Evolutionary conservation across 495 filamentous ascomycete species (phyloP).

Genomic region (Thermothielavioides terrestris): DNA sequence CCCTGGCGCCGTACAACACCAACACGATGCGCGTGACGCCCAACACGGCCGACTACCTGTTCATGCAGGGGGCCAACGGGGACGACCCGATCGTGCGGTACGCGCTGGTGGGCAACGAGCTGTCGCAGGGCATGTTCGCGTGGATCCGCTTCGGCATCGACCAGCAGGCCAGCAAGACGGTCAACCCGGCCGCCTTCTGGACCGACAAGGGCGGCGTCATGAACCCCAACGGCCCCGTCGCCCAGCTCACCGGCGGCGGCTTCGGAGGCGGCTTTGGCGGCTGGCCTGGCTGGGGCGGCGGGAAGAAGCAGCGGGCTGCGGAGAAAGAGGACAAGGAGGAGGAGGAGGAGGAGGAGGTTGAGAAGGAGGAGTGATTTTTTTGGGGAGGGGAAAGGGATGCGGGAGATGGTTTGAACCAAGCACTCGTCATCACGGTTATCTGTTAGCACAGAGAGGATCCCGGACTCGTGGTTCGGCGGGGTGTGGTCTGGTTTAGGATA

Average conservation of each 20-base stretch:
- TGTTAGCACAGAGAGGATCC: too few species aligned
- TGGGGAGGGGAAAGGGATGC: background rate
- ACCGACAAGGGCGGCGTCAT: constrained; percentile 24
- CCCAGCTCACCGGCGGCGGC: constrained; percentile 15
- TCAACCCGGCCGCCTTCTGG: constrained; percentile 25
- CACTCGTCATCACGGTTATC: too few species aligned
- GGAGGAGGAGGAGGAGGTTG: background rate
- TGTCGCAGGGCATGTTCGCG: constrained; percentile 48
- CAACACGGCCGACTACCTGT: constrained; percentile 47
- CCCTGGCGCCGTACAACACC: constrained; percentile 43
- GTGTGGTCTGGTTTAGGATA: too few species aligned
- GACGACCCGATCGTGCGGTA: constrained; percentile 53
- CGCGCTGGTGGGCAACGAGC: constrained; percentile 41
- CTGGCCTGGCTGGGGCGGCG: background rate
- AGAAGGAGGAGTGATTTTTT: background rate
- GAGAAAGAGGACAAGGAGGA: background rate
- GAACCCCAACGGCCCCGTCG: constrained; percentile 28
- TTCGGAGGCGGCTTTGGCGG: constrained; percentile 7
- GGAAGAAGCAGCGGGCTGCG: background rate
- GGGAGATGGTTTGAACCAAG: background rate
- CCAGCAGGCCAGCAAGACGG: constrained; percentile 13
- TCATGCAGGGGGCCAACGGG: constrained; percentile 38
- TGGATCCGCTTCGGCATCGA: constrained; percentile 52
- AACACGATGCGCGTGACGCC: constrained; percentile 43
- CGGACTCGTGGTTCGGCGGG: too few species aligned